phyloP scores from a whole-genome alignment of 371 early-diverging fungal genomes.

The Mucor irregularis region DNA sequence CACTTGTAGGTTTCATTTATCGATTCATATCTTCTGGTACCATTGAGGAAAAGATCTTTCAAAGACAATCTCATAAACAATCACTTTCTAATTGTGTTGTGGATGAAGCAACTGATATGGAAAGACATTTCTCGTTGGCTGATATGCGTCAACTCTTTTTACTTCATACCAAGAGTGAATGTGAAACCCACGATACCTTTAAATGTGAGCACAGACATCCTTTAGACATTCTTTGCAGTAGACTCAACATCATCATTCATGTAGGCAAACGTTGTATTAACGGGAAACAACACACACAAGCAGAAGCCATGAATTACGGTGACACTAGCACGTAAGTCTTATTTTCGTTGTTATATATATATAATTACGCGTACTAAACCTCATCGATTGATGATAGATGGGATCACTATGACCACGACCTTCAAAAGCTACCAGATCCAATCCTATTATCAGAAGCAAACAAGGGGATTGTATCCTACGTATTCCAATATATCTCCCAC shows the following conservation, averaged over 20 bases:
- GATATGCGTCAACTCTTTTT: conserved; percentile 88
- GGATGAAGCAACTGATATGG: conserved; percentile 88
- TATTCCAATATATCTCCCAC: conserved; percentile 90
- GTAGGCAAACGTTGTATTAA: conserved; percentile 66
- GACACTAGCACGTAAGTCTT: conserved; percentile 63
- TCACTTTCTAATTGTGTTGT: conserved; percentile 92
- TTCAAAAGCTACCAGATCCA: conserved; percentile 70
- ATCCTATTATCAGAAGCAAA: conserved; percentile 76
- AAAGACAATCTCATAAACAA: conserved; percentile 89
- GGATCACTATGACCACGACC: conserved; percentile 84
- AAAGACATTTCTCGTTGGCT: conserved; percentile 91
- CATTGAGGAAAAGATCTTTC: conserved; percentile 98
- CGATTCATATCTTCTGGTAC: conserved; percentile 95
- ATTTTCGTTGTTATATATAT: neutral
- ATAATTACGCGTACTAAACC: neutral
- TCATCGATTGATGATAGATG: conserved; percentile 59
- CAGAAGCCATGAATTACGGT: conserved; percentile 74
- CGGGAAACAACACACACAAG: conserved; percentile 74
- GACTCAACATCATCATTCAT: no score
- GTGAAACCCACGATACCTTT: conserved; percentile 96
- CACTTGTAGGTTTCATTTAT: conserved; percentile 71
- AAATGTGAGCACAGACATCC: conserved; percentile 62
- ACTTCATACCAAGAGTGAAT: conserved; percentile 72
- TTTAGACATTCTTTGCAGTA: neutral
- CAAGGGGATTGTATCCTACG: conserved; percentile 77